These are phyloP conservation scores for Phaeodactylum tricornutum DNA, from an alignment of 108 stramenopile species.

Conservation along the genomic window DNA sequence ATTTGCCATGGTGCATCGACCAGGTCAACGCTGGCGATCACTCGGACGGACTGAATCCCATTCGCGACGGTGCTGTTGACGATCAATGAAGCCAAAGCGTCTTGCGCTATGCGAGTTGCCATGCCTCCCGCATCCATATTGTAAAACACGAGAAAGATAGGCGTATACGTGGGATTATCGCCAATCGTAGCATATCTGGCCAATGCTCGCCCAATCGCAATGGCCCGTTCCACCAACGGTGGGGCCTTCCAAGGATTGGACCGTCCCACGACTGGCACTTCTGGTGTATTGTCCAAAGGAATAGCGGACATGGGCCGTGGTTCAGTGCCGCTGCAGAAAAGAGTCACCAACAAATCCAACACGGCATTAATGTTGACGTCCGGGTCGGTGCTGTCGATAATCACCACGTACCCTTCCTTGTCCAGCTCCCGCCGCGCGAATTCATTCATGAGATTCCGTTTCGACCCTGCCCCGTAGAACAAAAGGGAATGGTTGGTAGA, in stretches of 20 bases:
- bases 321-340: slow-evolving; percentile 29
- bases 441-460: slow-evolving; percentile 32
- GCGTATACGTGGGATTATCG: slow-evolving; percentile 6
- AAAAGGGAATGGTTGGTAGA: slow-evolving; percentile 60
- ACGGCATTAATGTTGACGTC: slow-evolving; percentile 32
- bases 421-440: slow-evolving; percentile 31
- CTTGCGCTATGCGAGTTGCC: slow-evolving; percentile 34
- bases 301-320: background rate
- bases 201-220: slow-evolving; percentile 31
- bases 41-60: slow-evolving; percentile 34
- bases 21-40: slow-evolving; percentile 68
- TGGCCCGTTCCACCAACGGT: slow-evolving; percentile 18
- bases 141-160: slow-evolving; percentile 60
- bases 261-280: background rate
- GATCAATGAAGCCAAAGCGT: slow-evolving; percentile 48
- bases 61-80: slow-evolving; percentile 26
- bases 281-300: background rate
- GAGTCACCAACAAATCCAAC: slow-evolving; percentile 31
- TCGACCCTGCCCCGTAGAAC: slow-evolving; percentile 68
- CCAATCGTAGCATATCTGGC: background rate
- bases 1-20: slow-evolving; percentile 46
- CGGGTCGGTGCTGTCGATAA: slow-evolving; percentile 24
- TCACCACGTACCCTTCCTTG: slow-evolving; percentile 23
- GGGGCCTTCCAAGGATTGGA: background rate
- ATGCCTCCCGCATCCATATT: slow-evolving; percentile 61